Evolutionary conservation across 2,329 filamentous ascomycete species (phyloP), one percentile per base, ranked within the genome.

Genomic region (Curvularia eragrostidis): DNA sequence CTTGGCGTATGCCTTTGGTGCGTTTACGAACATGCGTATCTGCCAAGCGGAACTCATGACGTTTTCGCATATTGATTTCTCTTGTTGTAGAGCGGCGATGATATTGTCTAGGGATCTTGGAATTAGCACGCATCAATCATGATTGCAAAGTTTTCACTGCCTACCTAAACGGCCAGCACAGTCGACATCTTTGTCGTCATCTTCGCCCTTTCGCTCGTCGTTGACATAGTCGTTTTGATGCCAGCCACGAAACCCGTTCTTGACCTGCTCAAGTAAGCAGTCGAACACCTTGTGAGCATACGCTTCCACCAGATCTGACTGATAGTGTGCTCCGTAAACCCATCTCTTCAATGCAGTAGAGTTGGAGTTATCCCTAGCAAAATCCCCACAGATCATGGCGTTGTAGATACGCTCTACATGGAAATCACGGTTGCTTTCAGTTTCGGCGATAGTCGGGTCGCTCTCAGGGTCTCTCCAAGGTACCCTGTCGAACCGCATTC

Each of bases 1-100:
- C 19, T 67, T 68, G 1, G 73, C 68, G 34, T 75, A 76, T 0
- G 73, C 73, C 21, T 67, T 68, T 0, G 73, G 73, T 6, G 73
- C 73, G 34, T 76, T 76, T 15, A 76, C 72, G 32, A 76, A 76
- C 73, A 76, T 76, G 6, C 73, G 65, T 42, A 75, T 74, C 54
- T 75, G 72, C 41, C 70, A 70, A 2, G 71, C 71, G 1, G 72
- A 75, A 54, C 64, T 69, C 66, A 76, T 74, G 15, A 76, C 71
- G 48, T 76, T 73, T 41, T 76, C 73, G 52, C 73, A 75, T 15
- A 76, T 73, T 0, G 73, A 74, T 62, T 75, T 76, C 50, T 76
- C 73, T 30, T 71, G 66, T 59, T 71, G 67, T 1, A 76, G 65
- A 1, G 68, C 72, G 13, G 57, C 52, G 18, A 76, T 65, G 49